A percentile compares a stretch with the other conserved stretches of the same genome.
Conservation (phyloP, 2,329 filamentous ascomycete species). For the Venturia carpophila region DNA sequence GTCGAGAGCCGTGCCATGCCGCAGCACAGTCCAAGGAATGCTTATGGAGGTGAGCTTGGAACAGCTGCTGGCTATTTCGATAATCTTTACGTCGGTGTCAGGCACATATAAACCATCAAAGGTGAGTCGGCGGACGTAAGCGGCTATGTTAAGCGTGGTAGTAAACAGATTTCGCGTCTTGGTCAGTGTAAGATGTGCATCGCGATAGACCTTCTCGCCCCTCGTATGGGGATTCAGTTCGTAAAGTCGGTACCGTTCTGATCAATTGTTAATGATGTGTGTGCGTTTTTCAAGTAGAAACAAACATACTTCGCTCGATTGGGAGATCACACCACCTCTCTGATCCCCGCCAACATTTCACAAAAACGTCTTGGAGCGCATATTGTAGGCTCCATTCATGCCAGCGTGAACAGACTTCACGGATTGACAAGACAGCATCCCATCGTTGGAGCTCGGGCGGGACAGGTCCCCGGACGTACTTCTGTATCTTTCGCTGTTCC, state of each 20-base stretch:
- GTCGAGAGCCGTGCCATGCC: constrained; percentile 40
- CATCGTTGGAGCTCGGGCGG: constrained; percentile 45
- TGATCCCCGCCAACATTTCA: constrained; percentile 45
- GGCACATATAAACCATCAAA: constrained; percentile 48
- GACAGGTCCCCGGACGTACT: constrained; percentile 45
- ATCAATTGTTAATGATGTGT: constrained; percentile 7
- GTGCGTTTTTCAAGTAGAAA: background rate
- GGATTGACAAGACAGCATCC: constrained; percentile 42
- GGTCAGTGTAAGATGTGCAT: constrained; percentile 44
- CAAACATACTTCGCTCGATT: constrained; percentile 28
- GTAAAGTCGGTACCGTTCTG: constrained; percentile 39
- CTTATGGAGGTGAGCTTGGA: constrained; percentile 41
- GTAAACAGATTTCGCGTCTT: constrained; percentile 41
- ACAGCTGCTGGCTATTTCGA: constrained; percentile 42
- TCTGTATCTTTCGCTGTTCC: constrained; percentile 38
- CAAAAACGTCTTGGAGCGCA: constrained; percentile 44
- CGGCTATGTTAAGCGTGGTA: constrained; percentile 38
- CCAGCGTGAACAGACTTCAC: constrained; percentile 44
- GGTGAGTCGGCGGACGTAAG: constrained; percentile 46
- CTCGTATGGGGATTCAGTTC: constrained; percentile 41
- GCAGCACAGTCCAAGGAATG: constrained; percentile 46
- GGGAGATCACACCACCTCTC: constrained; percentile 46
- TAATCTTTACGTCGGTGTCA: constrained; percentile 43
- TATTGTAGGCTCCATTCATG: constrained; percentile 47
- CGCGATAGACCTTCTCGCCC: constrained; percentile 44